phyloP scores from a whole-genome alignment of 2,329 filamentous ascomycete species.

The Dothidotthia symphoricarpi region DNA sequence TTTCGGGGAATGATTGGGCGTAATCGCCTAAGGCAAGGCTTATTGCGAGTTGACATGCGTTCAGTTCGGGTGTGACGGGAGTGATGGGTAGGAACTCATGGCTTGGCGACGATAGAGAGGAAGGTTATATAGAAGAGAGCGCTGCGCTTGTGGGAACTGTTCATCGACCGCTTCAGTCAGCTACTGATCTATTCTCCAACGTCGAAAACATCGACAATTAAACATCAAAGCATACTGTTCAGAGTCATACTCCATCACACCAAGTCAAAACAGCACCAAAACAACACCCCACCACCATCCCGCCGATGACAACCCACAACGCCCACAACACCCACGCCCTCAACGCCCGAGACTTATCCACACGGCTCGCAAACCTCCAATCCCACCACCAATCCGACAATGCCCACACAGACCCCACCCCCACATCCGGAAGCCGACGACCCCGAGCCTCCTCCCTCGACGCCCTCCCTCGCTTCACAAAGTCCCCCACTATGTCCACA shows the following conservation, averaged over 20 bases:
- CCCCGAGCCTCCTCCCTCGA: constrained; percentile 32
- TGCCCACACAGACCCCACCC: constrained; percentile 15
- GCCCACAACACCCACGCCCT: too few relatives aligned
- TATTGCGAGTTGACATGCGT: constrained; percentile 8
- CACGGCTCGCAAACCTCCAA: constrained; percentile 19
- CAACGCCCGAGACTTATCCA: constrained; percentile 27
- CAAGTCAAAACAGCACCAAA: constrained; percentile 4
- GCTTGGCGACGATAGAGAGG: constrained; percentile 2
- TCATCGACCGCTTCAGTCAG: too few relatives aligned
- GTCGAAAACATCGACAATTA: too few relatives aligned
- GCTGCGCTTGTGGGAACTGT: too few relatives aligned
- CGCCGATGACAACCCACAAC: constrained; percentile 34
- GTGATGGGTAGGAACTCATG: constrained; percentile 7
- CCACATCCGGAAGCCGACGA: constrained; percentile 17
- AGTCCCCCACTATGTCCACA: constrained; percentile 29
- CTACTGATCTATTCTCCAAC: too few relatives aligned
- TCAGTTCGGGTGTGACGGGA: constrained; percentile 5
- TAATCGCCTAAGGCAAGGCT: constrained; percentile 11
- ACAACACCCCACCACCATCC: constrained; percentile 3
- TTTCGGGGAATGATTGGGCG: constrained; percentile 10
- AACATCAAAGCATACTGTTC: constrained; percentile 2
- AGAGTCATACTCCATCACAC: constrained; percentile 1
- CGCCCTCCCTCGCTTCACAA: constrained; percentile 24
- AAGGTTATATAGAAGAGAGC: constrained; percentile 11
- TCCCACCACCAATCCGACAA: constrained; percentile 9